A percentile compares a stretch with the other conserved stretches of the same genome.
Conservation (phyloP, 2,329 filamentous ascomycete species). For the Gyromitra esculenta region DNA sequence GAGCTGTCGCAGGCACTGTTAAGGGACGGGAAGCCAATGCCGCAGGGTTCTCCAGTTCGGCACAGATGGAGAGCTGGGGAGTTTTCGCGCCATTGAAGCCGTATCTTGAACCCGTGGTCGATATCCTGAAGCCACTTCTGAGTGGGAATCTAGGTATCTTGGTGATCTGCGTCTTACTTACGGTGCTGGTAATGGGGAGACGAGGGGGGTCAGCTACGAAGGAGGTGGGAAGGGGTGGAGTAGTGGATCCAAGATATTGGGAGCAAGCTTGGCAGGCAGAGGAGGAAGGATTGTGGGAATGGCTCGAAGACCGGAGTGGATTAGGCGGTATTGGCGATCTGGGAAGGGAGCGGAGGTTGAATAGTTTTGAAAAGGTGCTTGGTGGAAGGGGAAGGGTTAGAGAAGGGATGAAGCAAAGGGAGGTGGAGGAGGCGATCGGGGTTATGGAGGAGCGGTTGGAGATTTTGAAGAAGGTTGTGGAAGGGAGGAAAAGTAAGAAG, state of each 20-base stretch:
- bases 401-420: constrained; percentile 73
- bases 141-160: constrained; percentile 83
- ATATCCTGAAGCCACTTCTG: constrained; percentile 74
- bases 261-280: constrained; percentile 92
- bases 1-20: constrained; percentile 61
- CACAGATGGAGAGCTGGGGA: constrained; percentile 56
- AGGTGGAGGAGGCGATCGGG: constrained; percentile 81
- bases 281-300: constrained; percentile 90
- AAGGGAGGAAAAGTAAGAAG: constrained; percentile 64
- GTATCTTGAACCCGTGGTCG: constrained; percentile 60
- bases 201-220: constrained; percentile 59
- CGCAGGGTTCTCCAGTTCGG: constrained; percentile 53
- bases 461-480: constrained; percentile 77
- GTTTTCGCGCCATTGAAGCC: constrained; percentile 57
- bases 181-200: constrained; percentile 59
- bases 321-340: constrained; percentile 68
- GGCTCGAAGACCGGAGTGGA: constrained; percentile 87
- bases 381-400: constrained; percentile 68
- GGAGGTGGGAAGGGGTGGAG: constrained; percentile 55
- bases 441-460: constrained; percentile 86
- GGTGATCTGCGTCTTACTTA: constrained; percentile 76
- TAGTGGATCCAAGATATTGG: constrained; percentile 69
- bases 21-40: constrained; percentile 58
- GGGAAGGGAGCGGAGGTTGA: constrained; percentile 59
- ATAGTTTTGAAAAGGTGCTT: constrained; percentile 60